phyloP scores from a whole-genome alignment of 352 stramenopile species.

The Globisporangium nunn region DNA sequence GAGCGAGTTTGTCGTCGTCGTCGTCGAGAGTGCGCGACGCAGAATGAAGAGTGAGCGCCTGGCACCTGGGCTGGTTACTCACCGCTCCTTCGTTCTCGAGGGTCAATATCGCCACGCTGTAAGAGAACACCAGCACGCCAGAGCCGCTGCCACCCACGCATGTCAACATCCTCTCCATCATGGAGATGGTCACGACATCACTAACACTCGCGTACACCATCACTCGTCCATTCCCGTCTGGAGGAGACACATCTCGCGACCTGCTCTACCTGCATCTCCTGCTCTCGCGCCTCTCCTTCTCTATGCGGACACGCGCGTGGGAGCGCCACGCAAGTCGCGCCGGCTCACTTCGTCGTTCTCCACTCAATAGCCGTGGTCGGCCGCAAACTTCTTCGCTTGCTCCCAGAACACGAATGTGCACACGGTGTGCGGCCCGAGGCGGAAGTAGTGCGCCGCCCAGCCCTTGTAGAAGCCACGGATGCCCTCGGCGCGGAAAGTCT shows the following conservation, averaged over 20 bases:
- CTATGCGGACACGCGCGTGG: background rate
- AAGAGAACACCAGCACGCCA: background rate
- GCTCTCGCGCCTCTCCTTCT: background rate
- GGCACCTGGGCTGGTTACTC: too few species aligned
- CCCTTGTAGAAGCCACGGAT: conserved; percentile 84
- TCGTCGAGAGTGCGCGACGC: background rate
- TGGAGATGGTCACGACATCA: background rate
- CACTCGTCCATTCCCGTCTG: background rate
- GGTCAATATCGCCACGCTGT: background rate
- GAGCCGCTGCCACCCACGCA: background rate
- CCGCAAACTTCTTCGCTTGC: conserved; percentile 65
- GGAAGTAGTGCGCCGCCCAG: conserved; percentile 84
- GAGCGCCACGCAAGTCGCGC: too few species aligned
- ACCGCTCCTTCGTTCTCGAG: background rate
- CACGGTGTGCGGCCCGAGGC: conserved; percentile 77
- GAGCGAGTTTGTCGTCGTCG: too few species aligned
- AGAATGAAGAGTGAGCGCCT: background rate
- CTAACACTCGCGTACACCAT: too few species aligned
- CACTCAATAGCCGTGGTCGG: conserved; percentile 52
- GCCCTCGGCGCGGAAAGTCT: conserved; percentile 75
- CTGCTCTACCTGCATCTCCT: too few species aligned
- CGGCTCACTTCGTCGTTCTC: too few species aligned
- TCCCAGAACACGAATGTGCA: conserved; percentile 88
- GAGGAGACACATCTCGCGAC: too few species aligned
- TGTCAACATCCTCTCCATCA: background rate